Evolutionary conservation across 495 filamentous ascomycete species (phyloP), one percentile per base, ranked within the genome.

Genomic region (Astrothelium macrocarpum): DNA sequence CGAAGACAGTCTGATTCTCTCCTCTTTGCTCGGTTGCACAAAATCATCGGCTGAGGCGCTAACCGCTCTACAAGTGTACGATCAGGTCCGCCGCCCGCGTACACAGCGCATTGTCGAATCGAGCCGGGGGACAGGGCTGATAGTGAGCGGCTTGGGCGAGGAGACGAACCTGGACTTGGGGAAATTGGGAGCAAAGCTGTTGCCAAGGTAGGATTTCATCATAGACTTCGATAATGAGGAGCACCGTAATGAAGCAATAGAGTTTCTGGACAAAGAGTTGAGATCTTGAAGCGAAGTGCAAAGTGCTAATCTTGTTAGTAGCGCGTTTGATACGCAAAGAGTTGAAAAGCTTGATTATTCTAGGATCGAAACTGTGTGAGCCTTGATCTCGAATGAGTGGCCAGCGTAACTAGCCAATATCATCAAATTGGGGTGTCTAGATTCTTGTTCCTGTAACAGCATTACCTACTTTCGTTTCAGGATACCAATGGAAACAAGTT

Each of bases 1-100:
- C 36, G 87, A 90, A 67, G 87, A 90, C 73, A 81, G 84, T 2
- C 79, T 80, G 49, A 77, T 88, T 20, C 73, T 90, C 0, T 75
- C 79, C 14, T 75, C 78, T 20, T 69, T 90, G 0, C 72, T 89
- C 1, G 66, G 67, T 32, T 78, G 82, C 58, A 71, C 80, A 20
- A 71, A 71, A n/a, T 65, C 67, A 0, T 61, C 64, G 2, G 63
- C 64, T 59, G 76, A 80, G 32, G 66, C 84, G 0, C 71, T 74
- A 32, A 75, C 72, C 23, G 86, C 78, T 0, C 87, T 90, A 53
- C 68, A 75, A 29, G 83, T 81, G 2, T 90, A 85, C 65, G 86
- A 90, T 68, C 72, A 73, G 1, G 75, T 84, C 14, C 77, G 87
- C 2, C 71, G 84, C 3, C 81, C 82, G 5, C 61, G 74, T 34